Evolutionary conservation across 2,329 filamentous ascomycete species (phyloP), one percentile per base, ranked within the genome.

Genomic region (Paramyrothecium sp.): DNA sequence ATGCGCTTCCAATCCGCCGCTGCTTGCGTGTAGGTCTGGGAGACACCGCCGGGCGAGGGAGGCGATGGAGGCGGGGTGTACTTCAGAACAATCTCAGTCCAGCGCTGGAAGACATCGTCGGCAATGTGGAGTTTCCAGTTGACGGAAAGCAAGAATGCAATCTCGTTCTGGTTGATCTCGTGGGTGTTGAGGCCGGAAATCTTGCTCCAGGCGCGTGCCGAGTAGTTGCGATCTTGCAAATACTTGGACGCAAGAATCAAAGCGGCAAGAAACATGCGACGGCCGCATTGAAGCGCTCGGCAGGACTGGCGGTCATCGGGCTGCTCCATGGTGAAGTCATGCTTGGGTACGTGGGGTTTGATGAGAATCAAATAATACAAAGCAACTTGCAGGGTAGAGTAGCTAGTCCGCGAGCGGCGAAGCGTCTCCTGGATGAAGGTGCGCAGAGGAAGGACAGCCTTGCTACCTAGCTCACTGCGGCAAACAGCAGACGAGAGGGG

Each of bases 401-500:
- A 99, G 78, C 93, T 97, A 48, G 95, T 97, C 68, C 94, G 89
- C 59, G 95, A 99, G 67, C 95, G 88, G 66, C 93, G 90, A 63
- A 99, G 82, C 20, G 95, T 98, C 81, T 98, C 95, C 76, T 98
- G 93, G 67, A 99, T 98, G 73, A 98, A 99, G 55, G 90, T 96
- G 65, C 93, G 90, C 67, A 99, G 82, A 58, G 94, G 93, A 63
- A 99, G 80, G 60, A 97, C 90, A 54, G 89, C 87, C 71, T 90
- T 91, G 70, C 83, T 83, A 58, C 86, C 88, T 62, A 84, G 79
- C 70, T 94, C 90, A 66, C 82, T 88, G 67, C 88, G 87, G 73
- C 90, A 90, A 57, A 89, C 84, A 38, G 89, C 86, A 58, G 91
- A 93, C 55, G 94, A 96, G 48, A 94, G 82, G 50, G 95, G 93